Base-by-base conservation (phyloP, 2,329 filamentous ascomycete genomes). In the Hawksworthiomyces lignivorus region DNA sequence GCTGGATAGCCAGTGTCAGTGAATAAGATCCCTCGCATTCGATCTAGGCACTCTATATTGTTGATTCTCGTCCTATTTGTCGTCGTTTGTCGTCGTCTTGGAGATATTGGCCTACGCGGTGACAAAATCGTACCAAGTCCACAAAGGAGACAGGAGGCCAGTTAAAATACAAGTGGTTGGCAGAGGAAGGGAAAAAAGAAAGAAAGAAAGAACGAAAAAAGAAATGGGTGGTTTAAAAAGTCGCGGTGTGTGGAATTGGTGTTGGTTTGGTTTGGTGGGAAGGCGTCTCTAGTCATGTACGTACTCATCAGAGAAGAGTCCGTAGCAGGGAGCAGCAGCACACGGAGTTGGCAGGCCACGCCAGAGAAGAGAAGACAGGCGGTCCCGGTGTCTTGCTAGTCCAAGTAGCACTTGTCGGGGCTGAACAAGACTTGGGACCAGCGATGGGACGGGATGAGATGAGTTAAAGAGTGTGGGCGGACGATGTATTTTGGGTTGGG, bases 401-500 rank as follows among this genome's bases (percentile, higher is more conserved):
- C n/a, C n/a, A n/a, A n/a, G n/a, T n/a, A n/a, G n/a, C n/a, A 24
- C 39, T 36, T 19, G 46, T 39, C 41, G 46, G 46, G 46, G 44
- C 46, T 39, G 47, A 45, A 43, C 39, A 32, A n/a, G 15, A 29
- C 19, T 18, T 28, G 26, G 20, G 18, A 28, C n/a, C 28, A 29
- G 28, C 32, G 36, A 44, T 40, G 42, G 37, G 32, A 44, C 28
- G 38, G 43, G 36, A 40, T 39, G 41, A 26, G 34, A 35, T 33
- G 41, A 43, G 43, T 37, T n/a, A n/a, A n/a, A n/a, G n/a, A n/a
- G n/a, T n/a, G n/a, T n/a, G 46, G 44, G 37, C 39, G 47, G 29
- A 46, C n/a, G n/a, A n/a, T n/a, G n/a, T 40, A 38, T 41, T 47
- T 40, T 27, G 38, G 41, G 31, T 20, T 42, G 36, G 43, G 39